Evolutionary conservation across 345 rosid species (phyloP), one percentile per base, ranked within the genome.

Genomic region (Gossypium arboreum): DNA sequence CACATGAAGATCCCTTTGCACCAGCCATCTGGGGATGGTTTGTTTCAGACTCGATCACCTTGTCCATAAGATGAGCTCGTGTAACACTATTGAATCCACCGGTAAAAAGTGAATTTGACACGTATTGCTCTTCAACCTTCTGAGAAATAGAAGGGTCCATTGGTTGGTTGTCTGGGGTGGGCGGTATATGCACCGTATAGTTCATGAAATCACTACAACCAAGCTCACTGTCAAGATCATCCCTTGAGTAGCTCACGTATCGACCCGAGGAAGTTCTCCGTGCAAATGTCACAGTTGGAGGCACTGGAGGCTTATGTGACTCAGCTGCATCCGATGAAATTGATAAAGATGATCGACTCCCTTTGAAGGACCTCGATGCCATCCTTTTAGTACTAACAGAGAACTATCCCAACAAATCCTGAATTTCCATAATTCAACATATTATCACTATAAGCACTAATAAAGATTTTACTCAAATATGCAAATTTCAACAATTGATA

Each of bases 11-110:
- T n/a, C 98, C 98, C 80, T 91, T 94, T 7, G 90, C 86, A 9
- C 98, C 98, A 63, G 97, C 98, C 98, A 94, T 94, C 66, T 94
- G 98, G 2, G 98, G 98, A 82, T 94, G 98, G 76, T 54, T 89
- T 7, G 97, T 76, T 79, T 94, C 97, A 10, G 92, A 92, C 24
- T 94, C 98, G 17, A 81, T 90, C 77, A 94, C 98, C 86, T 92
- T 94, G 84, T 94, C 97, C 98, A 94, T 94, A 48, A 94, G 88
- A 82, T 94, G 98, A 79, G 98, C 97, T 24, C 93, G 85, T 0
- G 98, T 94, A 27, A 85, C 87, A 75, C 93, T 92, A 81, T 90
- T 94, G 72, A 90, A 94, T 13, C 98, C 98, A 7, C 98, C 98
- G 0, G 98, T 94, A 75, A 94, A 94, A 80, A 94, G 91, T 0